Percentiles rank a stretch among this genome's conserved stretches.
Evolutionary conservation across 163 green algal genomes (phyloP).

Genomic region (Volvox carteri): DNA sequence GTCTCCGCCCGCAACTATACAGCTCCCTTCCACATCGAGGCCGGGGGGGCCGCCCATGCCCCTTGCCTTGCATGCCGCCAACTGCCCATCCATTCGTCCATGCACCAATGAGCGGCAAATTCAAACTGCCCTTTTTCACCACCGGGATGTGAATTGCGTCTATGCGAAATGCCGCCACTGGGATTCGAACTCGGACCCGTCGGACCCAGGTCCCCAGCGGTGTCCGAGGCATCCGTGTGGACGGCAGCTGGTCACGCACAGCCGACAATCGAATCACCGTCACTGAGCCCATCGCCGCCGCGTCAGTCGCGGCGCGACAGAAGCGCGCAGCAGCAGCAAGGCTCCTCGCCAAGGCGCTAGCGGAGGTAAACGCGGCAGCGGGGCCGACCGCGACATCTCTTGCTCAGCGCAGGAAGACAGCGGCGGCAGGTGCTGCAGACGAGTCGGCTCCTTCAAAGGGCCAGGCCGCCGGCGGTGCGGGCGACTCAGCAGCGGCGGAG

Average conservation of each 20-base stretch:
- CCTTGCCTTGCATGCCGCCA: no score
- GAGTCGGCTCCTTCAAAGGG: no score
- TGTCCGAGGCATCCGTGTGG: constrained; percentile 26
- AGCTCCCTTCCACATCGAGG: no score
- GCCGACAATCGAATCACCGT: constrained; percentile 3
- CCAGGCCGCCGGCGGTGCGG: background rate
- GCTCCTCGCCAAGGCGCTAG: constrained; percentile 40
- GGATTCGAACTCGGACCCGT: no score
- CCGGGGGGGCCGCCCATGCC: no score
- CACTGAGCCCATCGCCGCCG: background rate
- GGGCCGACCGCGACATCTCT: background rate
- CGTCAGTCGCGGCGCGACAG: constrained; percentile 14
- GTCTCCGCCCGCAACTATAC: no score
- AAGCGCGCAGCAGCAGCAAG: constrained; percentile 31
- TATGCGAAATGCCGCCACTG: no score
- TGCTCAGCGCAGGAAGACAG: background rate
- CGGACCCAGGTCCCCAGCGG: constrained; percentile 32
- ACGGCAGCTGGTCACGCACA: constrained; percentile 26
- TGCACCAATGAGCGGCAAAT: no score
- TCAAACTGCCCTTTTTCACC: no score
- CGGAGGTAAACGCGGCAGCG: constrained; percentile 34
- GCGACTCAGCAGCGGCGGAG: background rate
- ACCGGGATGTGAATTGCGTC: no score
- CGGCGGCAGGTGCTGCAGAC: background rate
- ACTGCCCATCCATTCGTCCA: no score